These are phyloP conservation scores for Russula virescens DNA, from an alignment of 768 basidiomycete species.

Conservation along the genomic window DNA sequence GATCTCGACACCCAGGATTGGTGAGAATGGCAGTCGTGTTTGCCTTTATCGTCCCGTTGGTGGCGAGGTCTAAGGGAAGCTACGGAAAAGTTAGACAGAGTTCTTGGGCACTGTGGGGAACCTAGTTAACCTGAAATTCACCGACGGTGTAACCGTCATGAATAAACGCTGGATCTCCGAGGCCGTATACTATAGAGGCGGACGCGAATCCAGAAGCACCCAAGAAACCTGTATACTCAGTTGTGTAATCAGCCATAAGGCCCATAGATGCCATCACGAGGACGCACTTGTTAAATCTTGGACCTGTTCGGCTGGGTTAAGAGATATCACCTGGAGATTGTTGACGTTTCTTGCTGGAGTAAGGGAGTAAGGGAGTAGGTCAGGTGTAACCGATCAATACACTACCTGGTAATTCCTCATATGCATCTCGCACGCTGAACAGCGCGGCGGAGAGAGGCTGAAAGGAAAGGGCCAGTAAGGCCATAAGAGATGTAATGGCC, in stretches of 20 bases:
- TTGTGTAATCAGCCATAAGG: not conserved
- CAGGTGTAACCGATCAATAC: too few relatives aligned
- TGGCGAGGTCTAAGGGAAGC: too few relatives aligned
- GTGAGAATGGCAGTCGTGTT: too few relatives aligned
- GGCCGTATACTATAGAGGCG: too few relatives aligned
- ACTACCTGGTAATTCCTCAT: conserved; percentile 38
- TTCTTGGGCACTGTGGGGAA: too few relatives aligned
- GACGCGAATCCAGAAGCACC: conserved; percentile 44
- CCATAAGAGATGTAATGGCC: conserved; percentile 43
- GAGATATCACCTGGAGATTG: conserved; percentile 36
- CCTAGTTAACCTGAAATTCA: too few relatives aligned
- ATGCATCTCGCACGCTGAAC: conserved; percentile 43
- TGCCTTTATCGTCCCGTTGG: too few relatives aligned
- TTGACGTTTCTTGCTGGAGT: conserved; percentile 15
- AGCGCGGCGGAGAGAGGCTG: conserved; percentile 50
- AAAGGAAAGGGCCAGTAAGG: conserved; percentile 41
- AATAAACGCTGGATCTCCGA: too few relatives aligned
- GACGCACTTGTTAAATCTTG: conserved; percentile 43
- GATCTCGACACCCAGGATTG: too few relatives aligned
- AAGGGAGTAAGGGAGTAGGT: not conserved
- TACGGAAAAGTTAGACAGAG: too few relatives aligned
- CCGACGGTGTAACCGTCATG: too few relatives aligned
- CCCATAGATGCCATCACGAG: not conserved
- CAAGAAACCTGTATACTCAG: conserved; percentile 39
- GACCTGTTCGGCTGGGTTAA: conserved; percentile 33